Percentiles rank a stretch among this genome's conserved stretches.
These are phyloP conservation scores for Botrytis porri DNA, from an alignment of 2,329 filamentous ascomycete species.

Conservation along the genomic window DNA sequence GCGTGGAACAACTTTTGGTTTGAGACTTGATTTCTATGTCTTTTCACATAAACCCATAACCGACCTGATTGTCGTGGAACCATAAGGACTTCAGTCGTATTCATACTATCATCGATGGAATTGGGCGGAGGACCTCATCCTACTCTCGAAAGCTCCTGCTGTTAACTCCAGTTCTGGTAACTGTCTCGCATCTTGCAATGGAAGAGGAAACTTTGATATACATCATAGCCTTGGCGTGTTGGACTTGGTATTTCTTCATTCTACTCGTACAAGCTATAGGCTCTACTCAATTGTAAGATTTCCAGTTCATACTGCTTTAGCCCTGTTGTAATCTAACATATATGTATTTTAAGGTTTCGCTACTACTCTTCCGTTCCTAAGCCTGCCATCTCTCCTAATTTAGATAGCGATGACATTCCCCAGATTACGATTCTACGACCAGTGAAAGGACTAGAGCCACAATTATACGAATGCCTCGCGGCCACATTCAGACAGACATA, in stretches of 20 bases:
- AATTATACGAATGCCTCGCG: slow-evolving; percentile 87
- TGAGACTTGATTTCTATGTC: not conserved
- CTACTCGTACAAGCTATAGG: slow-evolving; percentile 55
- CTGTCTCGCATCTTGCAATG: not conserved
- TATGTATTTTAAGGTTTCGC: slow-evolving; percentile 45
- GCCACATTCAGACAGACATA: slow-evolving; percentile 83
- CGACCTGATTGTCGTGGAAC: not conserved
- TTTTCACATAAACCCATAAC: not conserved
- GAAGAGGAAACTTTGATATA: slow-evolving; percentile 30
- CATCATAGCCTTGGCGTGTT: slow-evolving; percentile 46
- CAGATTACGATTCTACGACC: slow-evolving; percentile 90
- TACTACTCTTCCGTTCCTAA: slow-evolving; percentile 50
- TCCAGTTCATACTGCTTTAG: not conserved
- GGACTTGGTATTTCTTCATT: slow-evolving; percentile 53
- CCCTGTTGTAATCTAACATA: not conserved
- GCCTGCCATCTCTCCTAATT: slow-evolving; percentile 50
- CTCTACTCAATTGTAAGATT: slow-evolving; percentile 51
- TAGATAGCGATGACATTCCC: slow-evolving; percentile 58
- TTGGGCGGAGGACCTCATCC: not conserved
- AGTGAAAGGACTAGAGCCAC: slow-evolving; percentile 86
- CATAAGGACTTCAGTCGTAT: too few relatives aligned
- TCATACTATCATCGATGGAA: not conserved
- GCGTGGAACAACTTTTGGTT: not conserved
- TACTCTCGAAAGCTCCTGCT: not conserved
- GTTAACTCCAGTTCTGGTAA: not conserved